Evolutionary conservation across 2,329 filamentous ascomycete species (phyloP), one percentile per base, ranked within the genome.

Genomic region (Diaporthe amygdali): DNA sequence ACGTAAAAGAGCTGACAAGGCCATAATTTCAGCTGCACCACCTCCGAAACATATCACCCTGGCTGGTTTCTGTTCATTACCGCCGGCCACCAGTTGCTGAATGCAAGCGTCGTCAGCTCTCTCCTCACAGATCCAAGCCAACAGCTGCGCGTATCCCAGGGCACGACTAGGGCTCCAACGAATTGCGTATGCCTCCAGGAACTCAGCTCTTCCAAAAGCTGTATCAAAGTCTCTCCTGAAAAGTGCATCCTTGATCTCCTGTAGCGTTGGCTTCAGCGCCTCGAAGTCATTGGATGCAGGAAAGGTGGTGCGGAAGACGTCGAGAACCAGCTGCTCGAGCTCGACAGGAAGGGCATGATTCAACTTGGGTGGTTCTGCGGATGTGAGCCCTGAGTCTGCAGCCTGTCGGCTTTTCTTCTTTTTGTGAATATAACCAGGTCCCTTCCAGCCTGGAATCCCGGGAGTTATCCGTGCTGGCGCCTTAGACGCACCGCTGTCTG

Each of bases 91-190:
- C n/a, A 71, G 37, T 22, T 52, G 37, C 47, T 61, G 22, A 25
- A 75, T 30, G 15, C 59, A 66, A 1, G 10, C 51, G 15, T 67
- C 69, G 2, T 78, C 74, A 2, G 85, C 74, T 39, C 85, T 75
- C 3, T 74, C 73, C 14, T 74, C 72, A 30, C 52, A 68, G 15
- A 89, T 76, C n/a, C 77, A 78, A 61, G 80, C 71, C 46, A 92
- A 80, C n/a, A 91, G 81, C 3, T 82, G 78, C n/a, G 90, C 85
- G 82, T 98, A 98, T 74, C 92, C 94, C 66, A 98, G 83, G 0
- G 95, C 93, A 67, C 96, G 87, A 66, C 93, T 93, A 2, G 96
- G 94, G 81, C 95, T 97, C 95, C 96, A 99, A 76, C 96, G 86
- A 68, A 94, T 89, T 10, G 94, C 94, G 84, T 99, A 99, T 12